Evolutionary conservation across 352 stramenopile species (phyloP), one percentile per base, ranked within the genome.

Genomic region (Pythium sp.): DNA sequence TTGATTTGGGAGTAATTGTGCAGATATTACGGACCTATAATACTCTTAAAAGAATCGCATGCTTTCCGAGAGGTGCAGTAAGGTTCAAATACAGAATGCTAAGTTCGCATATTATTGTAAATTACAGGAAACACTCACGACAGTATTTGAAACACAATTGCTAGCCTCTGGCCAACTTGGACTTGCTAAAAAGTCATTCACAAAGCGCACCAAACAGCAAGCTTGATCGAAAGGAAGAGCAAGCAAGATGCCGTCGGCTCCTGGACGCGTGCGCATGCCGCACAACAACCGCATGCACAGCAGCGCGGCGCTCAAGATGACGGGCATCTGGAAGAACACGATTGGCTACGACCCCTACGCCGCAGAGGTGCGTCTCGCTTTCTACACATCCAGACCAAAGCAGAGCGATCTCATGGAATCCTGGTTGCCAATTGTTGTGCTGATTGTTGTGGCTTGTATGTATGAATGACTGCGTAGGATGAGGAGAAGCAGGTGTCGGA

Each of bases 281-380:
- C 95, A 98, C 82, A 98, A 98, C 82, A 99, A 99, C 82, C 92
- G 95, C 72, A 97, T 99, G 84, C 93, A 95, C 73, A 98, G 93
- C 60, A 97, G 85, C 64, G 84, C 84, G 38, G 83, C 95, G 64
- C 88, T 99, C 8, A 95, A 98, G 84, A 98, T 98, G 79, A 98
- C 86, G 51, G 94, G 93, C 28, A 99, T 99, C 51, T 99, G 96
- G 97, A 97, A 90, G 65, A 96, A 98, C 68, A 98, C 96, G 3
- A 99, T 99, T 73, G 95, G 95, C 58, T 97, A 99, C 63, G 95
- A 99, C 80, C 95, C 95, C 18, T 98, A 99, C 69, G 94, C 95
- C 2, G 82, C 81, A 47, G 76, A 84, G 36, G 70, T 71, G 56
- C 51, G 64, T 34, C 43, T 0, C 22, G 34, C 3, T 15, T 26